These are phyloP conservation scores for Isabelozyma rhagii DNA, from an alignment of 805 yeast species.

Conservation along the genomic window DNA sequence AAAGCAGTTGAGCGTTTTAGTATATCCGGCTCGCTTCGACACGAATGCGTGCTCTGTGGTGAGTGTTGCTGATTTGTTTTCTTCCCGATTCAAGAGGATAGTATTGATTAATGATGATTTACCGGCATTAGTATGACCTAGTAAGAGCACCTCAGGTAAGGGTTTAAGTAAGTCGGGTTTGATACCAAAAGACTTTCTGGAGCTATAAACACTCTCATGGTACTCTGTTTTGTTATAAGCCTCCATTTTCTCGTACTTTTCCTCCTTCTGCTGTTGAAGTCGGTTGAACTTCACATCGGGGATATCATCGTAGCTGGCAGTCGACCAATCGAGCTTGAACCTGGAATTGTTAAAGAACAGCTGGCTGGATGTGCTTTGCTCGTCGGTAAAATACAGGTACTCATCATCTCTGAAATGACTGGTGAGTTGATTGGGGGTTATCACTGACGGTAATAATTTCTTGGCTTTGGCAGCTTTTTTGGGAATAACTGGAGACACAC, in stretches of 20 bases:
- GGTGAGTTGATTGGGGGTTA: constrained; percentile 22
- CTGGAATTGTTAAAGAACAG: constrained; percentile 42
- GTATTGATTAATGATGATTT: constrained; percentile 75
- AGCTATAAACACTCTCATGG: constrained; percentile 11
- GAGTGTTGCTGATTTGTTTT: constrained; percentile 20
- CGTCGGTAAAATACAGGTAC: constrained; percentile 8
- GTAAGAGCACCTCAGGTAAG: constrained; percentile 67
- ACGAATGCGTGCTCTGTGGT: constrained; percentile 47
- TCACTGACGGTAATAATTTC: constrained; percentile 3
- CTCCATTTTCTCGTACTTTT: constrained; percentile 15
- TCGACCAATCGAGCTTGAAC: constrained; percentile 59
- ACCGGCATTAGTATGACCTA: constrained; percentile 86
- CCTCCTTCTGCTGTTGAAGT: constrained; percentile 9
- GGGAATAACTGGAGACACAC: constrained; percentile 3
- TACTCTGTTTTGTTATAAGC: constrained; percentile 20
- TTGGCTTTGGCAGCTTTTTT: constrained; percentile 18
- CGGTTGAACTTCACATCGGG: constrained; percentile 50
- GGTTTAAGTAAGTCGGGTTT: constrained; percentile 28
- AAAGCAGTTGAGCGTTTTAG: constrained; percentile 67
- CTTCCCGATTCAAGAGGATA: constrained; percentile 41
- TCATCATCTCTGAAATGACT: constrained; percentile 14
- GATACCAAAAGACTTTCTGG: constrained; percentile 28
- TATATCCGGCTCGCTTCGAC: constrained; percentile 54
- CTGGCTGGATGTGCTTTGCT: constrained; percentile 20
- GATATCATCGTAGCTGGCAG: constrained; percentile 48